phyloP scores from a whole-genome alignment of 106 monocot genomes.

The Dioscorea dumetorum region DNA sequence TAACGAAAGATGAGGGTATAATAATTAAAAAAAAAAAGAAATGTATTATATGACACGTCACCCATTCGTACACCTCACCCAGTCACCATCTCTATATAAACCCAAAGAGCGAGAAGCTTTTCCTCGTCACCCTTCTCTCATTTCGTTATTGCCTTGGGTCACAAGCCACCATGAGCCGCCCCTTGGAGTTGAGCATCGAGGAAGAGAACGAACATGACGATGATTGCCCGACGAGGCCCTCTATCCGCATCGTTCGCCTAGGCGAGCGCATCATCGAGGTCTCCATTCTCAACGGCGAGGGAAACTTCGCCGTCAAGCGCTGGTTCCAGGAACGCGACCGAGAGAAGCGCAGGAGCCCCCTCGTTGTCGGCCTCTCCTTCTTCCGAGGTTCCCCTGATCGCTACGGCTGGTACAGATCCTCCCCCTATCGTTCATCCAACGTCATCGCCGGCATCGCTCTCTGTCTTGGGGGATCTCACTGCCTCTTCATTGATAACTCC shows the following conservation, averaged over 20 bases:
- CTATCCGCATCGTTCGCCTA: neutral
- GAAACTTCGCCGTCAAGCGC: neutral
- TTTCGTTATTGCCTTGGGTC: neutral
- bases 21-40: too few species aligned
- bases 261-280: conserved; percentile 12
- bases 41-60: too few species aligned
- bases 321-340: conserved; percentile 3
- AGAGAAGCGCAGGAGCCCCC: conserved; percentile 2
- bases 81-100: too few species aligned
- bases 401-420: too few species aligned
- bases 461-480: conserved; percentile 16
- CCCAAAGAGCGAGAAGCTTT: too few species aligned
- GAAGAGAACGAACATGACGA: neutral
- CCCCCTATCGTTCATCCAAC: conserved; percentile 1
- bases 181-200: neutral
- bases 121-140: neutral
- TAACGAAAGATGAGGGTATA: too few species aligned
- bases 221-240: neutral
- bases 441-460: conserved; percentile 6
- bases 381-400: neutral
- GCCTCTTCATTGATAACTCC: conserved; percentile 6
- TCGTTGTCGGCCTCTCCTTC: conserved; percentile 12
- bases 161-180: neutral
- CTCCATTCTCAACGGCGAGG: neutral
- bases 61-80: too few species aligned